Percentiles rank a stretch among this genome's conserved stretches.
phyloP scores from a whole-genome alignment of 345 rosid genomes.

The Lepidium aucheri region DNA sequence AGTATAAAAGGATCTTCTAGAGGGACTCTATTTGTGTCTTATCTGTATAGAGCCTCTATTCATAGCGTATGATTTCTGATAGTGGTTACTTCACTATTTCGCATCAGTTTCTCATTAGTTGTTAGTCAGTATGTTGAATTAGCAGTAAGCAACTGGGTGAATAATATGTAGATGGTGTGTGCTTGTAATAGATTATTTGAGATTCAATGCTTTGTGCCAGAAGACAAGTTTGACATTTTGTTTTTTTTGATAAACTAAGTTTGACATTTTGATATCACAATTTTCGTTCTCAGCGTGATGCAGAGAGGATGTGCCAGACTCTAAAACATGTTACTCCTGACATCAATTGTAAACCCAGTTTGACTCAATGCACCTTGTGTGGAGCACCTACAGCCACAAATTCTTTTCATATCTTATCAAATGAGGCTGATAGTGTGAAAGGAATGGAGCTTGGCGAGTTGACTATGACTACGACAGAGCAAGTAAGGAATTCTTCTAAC shows the following conservation, averaged over 20 bases:
- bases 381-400: slow-evolving; percentile 40
- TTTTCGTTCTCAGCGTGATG: slow-evolving; percentile 49
- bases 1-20: not conserved
- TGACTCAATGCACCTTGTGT: slow-evolving; percentile 45
- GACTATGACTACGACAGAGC: slow-evolving; percentile 35
- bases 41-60: not conserved
- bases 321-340: slow-evolving; percentile 39
- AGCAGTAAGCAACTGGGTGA: not conserved
- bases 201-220: not conserved
- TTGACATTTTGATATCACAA: not conserved
- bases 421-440: slow-evolving; percentile 34
- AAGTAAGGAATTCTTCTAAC: slow-evolving; percentile 37
- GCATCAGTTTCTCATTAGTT: not conserved
- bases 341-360: slow-evolving; percentile 26
- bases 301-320: slow-evolving; percentile 53
- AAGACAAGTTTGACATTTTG: not conserved
- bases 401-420: slow-evolving; percentile 55
- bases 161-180: not conserved
- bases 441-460: slow-evolving; percentile 33
- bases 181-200: not conserved
- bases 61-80: not conserved
- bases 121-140: not conserved
- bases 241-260: no score
- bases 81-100: not conserved
- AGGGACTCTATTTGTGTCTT: not conserved